Conservation (phyloP, 2,329 filamentous ascomycete genomes). For the Colletotrichum tanaceti region DNA sequence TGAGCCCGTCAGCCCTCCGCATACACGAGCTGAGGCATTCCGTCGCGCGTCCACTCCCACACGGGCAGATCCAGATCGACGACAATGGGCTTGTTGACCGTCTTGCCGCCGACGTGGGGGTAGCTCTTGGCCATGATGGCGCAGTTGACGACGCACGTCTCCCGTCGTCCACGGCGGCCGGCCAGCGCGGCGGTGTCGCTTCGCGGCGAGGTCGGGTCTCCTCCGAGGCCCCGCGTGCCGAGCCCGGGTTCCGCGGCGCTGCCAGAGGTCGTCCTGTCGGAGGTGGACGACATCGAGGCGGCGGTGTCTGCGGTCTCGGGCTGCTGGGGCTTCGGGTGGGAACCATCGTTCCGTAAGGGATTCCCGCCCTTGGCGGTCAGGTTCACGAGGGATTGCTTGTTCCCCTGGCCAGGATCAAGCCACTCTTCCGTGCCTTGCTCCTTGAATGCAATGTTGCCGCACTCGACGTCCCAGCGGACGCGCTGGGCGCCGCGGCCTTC, state of each 20-base stretch:
- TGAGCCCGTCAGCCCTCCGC: not conserved
- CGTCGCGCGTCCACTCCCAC: conserved; percentile 51
- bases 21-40: conserved; percentile 1
- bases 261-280: not conserved
- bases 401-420: conserved; percentile 68
- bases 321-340: not conserved
- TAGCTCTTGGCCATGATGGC: conserved; percentile 77
- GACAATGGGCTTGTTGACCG: conserved; percentile 83
- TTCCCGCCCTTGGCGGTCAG: conserved; percentile 60
- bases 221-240: conserved; percentile 54
- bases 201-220: conserved; percentile 53
- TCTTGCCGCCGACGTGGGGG: conserved; percentile 71
- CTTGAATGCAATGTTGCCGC: conserved; percentile 54
- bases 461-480: conserved; percentile 68
- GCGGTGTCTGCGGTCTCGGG: no score
- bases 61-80: conserved; percentile 81
- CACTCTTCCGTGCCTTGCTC: conserved; percentile 61
- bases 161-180: conserved; percentile 61
- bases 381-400: conserved; percentile 73
- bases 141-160: conserved; percentile 85
- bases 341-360: conserved; percentile 61
- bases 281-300: no score
- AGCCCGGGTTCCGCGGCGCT: conserved; percentile 42
- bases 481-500: conserved; percentile 72
- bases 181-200: conserved; percentile 56